These are phyloP conservation scores for Russula foetens DNA, from an alignment of 768 basidiomycete genomes.

Conservation along the genomic window DNA sequence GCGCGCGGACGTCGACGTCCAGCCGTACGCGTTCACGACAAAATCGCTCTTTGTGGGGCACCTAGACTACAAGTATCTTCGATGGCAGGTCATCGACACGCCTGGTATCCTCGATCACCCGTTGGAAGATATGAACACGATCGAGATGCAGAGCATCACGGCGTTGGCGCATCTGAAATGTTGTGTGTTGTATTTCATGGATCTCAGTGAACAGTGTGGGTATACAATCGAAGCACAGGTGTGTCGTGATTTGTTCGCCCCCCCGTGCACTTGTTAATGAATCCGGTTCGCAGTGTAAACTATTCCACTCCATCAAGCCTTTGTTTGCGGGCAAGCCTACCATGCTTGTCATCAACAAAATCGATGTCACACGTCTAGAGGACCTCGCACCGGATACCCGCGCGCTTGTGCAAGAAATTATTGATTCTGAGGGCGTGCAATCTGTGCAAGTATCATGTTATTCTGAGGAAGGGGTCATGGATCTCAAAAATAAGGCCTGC, in stretches of 20 bases:
- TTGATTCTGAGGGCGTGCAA: constrained; percentile 60
- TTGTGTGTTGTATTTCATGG: constrained; percentile 97
- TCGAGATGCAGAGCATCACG: constrained; percentile 99
- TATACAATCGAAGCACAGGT: constrained; percentile 96
- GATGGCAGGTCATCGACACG: constrained; percentile 99
- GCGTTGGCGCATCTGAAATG: constrained; percentile 93
- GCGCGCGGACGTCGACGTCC: constrained; percentile 97
- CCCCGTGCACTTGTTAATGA: neutral
- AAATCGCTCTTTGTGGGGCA: constrained; percentile 98
- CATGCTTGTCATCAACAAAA: constrained; percentile 95
- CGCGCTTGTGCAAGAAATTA: constrained; percentile 81
- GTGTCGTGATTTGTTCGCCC: constrained; percentile 21
- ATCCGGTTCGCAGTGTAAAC: constrained; percentile 63
- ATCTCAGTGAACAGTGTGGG: constrained; percentile 96
- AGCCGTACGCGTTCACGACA: constrained; percentile 99
- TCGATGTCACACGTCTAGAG: constrained; percentile 83
- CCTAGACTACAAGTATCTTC: constrained; percentile 96
- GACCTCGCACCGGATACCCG: constrained; percentile 73
- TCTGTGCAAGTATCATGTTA: constrained; percentile 86
- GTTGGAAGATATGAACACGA: constrained; percentile 99
- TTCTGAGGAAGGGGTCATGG: constrained; percentile 97
- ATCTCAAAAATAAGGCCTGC: constrained; percentile 91
- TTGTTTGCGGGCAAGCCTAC: constrained; percentile 91
- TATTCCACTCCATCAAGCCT: constrained; percentile 99
- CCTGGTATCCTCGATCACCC: constrained; percentile 98